Percentiles rank a stretch among this genome's conserved stretches.
phyloP scores from a whole-genome alignment of 345 rosid species.

The Isatis tinctoria region DNA sequence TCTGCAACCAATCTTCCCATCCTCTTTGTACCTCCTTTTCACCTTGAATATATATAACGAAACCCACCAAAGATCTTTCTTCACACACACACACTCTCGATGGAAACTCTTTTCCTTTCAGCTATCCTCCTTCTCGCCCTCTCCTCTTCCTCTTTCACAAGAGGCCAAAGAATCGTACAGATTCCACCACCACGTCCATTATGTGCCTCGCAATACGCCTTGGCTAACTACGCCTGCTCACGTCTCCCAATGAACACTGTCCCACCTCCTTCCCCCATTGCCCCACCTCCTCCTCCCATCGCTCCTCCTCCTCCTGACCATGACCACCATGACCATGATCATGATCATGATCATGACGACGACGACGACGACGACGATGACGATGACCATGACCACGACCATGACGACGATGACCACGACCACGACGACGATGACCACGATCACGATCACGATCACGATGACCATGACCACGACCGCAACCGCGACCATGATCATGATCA shows the following conservation, averaged over 20 bases:
- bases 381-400: not conserved
- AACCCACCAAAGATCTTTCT: conserved; percentile 13
- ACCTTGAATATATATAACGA: conserved; percentile 21
- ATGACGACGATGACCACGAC: not conserved
- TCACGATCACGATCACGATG: not conserved
- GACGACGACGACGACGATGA: not conserved
- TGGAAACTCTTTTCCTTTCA: conserved; percentile 22
- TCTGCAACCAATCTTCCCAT: conserved; percentile 22
- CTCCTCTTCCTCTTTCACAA: conserved; percentile 10
- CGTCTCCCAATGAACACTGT: conserved; percentile 35
- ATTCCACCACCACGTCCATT: conserved; percentile 47
- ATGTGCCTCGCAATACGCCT: conserved; percentile 60
- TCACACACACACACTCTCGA: conserved; percentile 1
- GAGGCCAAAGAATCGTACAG: conserved; percentile 24
- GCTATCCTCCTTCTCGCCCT: not conserved
- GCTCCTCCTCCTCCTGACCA: conserved; percentile 21
- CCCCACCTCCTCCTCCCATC: conserved; percentile 26
- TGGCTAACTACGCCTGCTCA: conserved; percentile 65
- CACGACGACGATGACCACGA: not conserved
- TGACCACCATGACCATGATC: not conserved
- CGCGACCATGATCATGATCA: not conserved
- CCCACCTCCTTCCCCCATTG: conserved; percentile 19
- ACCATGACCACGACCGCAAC: not conserved
- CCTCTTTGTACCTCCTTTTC: conserved; percentile 15
- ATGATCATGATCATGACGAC: not conserved